These are phyloP conservation scores for Suillus subaureus DNA, from an alignment of 768 basidiomycete genomes.

Conservation along the genomic window DNA sequence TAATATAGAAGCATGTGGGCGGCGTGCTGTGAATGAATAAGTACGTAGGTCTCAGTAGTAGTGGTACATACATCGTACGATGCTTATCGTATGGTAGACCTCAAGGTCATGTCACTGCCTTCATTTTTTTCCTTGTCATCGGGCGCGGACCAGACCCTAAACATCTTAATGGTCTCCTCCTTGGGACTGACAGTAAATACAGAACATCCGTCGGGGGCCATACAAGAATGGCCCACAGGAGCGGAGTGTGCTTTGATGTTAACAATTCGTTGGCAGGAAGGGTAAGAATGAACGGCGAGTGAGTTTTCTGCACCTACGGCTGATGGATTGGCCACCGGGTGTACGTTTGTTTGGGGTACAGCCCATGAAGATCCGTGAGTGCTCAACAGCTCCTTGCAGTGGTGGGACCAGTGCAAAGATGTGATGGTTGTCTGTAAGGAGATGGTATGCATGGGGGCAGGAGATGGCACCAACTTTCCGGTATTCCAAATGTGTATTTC, in stretches of 20 bases:
- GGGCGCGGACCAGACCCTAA: conserved; percentile 59
- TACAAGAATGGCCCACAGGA: conserved; percentile 59
- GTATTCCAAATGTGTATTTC: conserved; percentile 55
- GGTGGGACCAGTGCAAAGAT: conserved; percentile 68
- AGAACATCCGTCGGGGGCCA: conserved; percentile 63
- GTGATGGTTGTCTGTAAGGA: conserved; percentile 53
- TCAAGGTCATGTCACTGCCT: conserved; percentile 24
- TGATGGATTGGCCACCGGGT: conserved; percentile 21
- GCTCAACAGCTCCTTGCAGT: conserved; percentile 84
- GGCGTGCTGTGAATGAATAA: conserved; percentile 11
- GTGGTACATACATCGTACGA: conserved; percentile 7
- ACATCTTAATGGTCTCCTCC: conserved; percentile 75
- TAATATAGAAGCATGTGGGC: background rate
- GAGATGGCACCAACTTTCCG: conserved; percentile 42
- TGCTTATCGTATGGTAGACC: conserved; percentile 29
- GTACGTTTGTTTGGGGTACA: conserved; percentile 21
- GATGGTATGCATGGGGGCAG: conserved; percentile 50
- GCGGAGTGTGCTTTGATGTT: conserved; percentile 58
- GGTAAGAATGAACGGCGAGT: conserved; percentile 56
- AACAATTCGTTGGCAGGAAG: conserved; percentile 50
- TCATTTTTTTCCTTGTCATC: conserved; percentile 21
- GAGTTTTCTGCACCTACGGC: conserved; percentile 38
- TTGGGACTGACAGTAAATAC: conserved; percentile 64
- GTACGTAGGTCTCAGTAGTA: conserved; percentile 11
- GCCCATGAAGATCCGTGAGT: conserved; percentile 58